Conservation (phyloP, 129 eudicot species). For the Scalesia atractyloides region DNA sequence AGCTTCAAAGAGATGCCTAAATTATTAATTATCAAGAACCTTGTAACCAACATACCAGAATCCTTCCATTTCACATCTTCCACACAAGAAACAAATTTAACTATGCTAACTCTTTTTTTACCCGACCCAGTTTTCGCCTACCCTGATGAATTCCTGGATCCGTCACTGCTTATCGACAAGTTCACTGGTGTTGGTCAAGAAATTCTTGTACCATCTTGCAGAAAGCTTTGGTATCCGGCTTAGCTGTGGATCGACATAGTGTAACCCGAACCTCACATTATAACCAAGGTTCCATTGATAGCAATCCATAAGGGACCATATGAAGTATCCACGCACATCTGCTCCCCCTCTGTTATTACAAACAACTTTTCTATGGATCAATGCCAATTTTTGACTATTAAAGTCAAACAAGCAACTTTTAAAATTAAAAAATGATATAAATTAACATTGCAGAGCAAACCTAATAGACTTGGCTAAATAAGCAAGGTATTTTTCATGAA, state of each 20-base stretch:
- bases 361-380: not conserved
- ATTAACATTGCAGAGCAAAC: conserved; percentile 31
- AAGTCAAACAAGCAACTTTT: not conserved
- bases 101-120: too few species aligned
- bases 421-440: not conserved
- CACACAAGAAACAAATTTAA: too few species aligned
- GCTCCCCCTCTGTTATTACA: conserved; percentile 58
- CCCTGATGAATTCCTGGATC: too few species aligned
- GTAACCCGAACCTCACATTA: conserved; percentile 47
- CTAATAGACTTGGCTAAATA: conserved; percentile 61
- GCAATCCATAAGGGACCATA: conserved; percentile 80
- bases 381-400: too few species aligned
- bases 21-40: too few species aligned
- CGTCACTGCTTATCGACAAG: conserved; percentile 1
- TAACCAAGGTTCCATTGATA: conserved; percentile 75
- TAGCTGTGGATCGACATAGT: conserved; percentile 51
- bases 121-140: too few species aligned
- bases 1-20: too few species aligned
- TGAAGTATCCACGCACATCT: conserved; percentile 79
- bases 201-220: conserved; percentile 64
- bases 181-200: conserved; percentile 40
- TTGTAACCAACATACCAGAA: too few species aligned
- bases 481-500: conserved; percentile 53
- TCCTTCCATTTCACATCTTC: too few species aligned
- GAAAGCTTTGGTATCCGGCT: conserved; percentile 65